A percentile compares a stretch with the other conserved stretches of the same genome.
phyloP scores from a whole-genome alignment of 768 basidiomycete genomes.

The Auricularia heimuer region DNA sequence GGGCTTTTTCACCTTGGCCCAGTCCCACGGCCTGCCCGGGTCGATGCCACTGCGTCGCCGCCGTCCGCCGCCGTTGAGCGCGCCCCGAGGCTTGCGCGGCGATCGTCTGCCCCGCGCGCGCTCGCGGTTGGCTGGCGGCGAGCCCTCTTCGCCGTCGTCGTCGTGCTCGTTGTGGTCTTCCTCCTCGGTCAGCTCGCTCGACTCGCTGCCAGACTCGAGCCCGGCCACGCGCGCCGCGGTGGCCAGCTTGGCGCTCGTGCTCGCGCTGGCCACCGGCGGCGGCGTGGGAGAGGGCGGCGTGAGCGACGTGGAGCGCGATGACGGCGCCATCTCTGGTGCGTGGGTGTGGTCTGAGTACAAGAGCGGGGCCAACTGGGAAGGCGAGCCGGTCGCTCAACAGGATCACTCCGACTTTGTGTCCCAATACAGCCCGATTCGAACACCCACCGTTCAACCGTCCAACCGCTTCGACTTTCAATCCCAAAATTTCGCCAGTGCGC shows the following conservation, averaged over 20 bases:
- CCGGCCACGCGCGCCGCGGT: background rate
- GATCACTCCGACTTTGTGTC: too few relatives aligned
- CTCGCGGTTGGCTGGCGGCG: background rate
- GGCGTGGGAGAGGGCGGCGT: background rate
- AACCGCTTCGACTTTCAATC: too few relatives aligned
- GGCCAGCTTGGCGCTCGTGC: background rate
- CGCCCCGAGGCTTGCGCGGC: conserved; percentile 10
- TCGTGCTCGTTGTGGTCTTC: conserved; percentile 26
- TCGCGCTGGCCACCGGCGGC: background rate
- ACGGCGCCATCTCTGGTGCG: background rate
- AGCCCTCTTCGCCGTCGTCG: conserved; percentile 12
- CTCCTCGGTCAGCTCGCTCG: conserved; percentile 22
- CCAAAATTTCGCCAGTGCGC: too few relatives aligned
- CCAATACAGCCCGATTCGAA: too few relatives aligned
- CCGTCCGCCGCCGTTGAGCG: conserved; percentile 9
- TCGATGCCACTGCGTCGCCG: conserved; percentile 14
- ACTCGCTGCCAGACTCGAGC: background rate
- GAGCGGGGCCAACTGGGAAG: too few relatives aligned
- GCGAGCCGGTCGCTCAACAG: too few relatives aligned
- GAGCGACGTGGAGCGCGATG: conserved; percentile 2
- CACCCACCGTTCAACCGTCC: too few relatives aligned
- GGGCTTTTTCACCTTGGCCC: conserved; percentile 3
- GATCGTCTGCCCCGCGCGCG: background rate
- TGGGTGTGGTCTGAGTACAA: background rate
- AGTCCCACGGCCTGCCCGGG: conserved; percentile 11